Conservation (phyloP, 306 rosid genomes). For the Ziziphus jujuba region DNA sequence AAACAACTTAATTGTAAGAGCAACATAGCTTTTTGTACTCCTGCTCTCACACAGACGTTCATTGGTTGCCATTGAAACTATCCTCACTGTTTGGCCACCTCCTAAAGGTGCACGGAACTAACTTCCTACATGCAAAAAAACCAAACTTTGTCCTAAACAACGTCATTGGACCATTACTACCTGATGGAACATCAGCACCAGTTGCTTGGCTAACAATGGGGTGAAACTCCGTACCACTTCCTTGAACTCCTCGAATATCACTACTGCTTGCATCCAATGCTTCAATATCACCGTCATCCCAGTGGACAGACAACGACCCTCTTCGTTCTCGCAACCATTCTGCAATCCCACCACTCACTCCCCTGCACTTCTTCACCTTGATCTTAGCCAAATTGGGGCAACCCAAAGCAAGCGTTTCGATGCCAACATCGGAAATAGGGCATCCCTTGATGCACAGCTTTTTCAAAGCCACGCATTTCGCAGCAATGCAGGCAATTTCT, state of each 20-base stretch:
- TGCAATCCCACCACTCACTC: conserved; percentile 53
- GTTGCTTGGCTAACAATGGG: conserved; percentile 18
- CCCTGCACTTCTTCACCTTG: conserved; percentile 78
- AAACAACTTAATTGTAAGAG: not conserved
- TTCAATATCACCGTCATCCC: conserved; percentile 54
- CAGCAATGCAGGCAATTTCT: conserved; percentile 73
- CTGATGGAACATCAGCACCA: conserved; percentile 35
- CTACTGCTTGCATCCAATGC: conserved; percentile 42
- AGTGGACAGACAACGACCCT: conserved; percentile 54
- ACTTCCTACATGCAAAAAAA: conserved; percentile 44
- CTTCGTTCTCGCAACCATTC: conserved; percentile 67
- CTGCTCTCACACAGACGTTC: not conserved
- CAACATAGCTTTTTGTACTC: not conserved
- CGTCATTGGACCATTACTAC: conserved; percentile 38
- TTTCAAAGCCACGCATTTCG: conserved; percentile 62
- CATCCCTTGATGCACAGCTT: conserved; percentile 85
- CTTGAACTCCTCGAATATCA: conserved; percentile 39
- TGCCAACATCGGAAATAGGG: conserved; percentile 69
- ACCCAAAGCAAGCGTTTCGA: conserved; percentile 65
- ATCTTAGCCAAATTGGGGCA: conserved; percentile 81
- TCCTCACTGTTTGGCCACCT: conserved; percentile 1
- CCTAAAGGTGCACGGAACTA: conserved; percentile 54
- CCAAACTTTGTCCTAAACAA: conserved; percentile 51
- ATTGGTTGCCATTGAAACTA: not conserved
- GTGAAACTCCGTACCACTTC: conserved; percentile 27